Conservation (phyloP, 495 filamentous ascomycete species). For the Aspergillus cristatus region DNA sequence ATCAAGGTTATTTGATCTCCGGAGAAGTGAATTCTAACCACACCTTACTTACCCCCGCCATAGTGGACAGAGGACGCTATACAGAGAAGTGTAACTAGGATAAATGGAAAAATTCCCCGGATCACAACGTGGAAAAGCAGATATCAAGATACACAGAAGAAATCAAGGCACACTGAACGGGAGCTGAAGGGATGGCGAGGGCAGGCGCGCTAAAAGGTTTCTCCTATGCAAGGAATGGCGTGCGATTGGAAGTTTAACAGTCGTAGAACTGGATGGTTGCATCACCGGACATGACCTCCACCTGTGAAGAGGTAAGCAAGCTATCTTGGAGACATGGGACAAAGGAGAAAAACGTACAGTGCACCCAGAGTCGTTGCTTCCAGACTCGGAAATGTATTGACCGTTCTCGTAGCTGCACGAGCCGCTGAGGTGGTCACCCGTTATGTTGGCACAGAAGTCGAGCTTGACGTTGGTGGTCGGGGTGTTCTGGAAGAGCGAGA, state of each 20-base stretch:
- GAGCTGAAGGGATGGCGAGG: conserved; percentile 8
- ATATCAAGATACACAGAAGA: conserved; percentile 39
- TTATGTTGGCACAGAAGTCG: conserved; percentile 65
- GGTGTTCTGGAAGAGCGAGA: conserved; percentile 73
- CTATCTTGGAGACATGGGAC: conserved; percentile 6
- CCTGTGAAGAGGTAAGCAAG: conserved; percentile 18
- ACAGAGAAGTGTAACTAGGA: conserved; percentile 23
- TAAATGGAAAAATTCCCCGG: conserved; percentile 22
- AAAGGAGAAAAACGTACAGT: conserved; percentile 43
- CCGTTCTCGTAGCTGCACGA: conserved; percentile 66
- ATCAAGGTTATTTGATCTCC: conserved; percentile 14
- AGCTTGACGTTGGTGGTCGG: conserved; percentile 51
- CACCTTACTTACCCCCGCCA: conserved; percentile 11
- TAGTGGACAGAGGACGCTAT: conserved; percentile 9
- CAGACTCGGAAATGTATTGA: conserved; percentile 34
- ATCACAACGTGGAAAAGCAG: conserved; percentile 19
- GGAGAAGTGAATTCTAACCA: conserved; percentile 19
- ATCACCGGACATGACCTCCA: conserved; percentile 35
- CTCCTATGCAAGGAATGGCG: conserved; percentile 2
- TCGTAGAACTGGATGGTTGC: conserved; percentile 35
- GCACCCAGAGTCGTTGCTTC: conserved; percentile 49
- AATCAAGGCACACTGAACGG: conserved; percentile 13
- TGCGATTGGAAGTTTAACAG: conserved; percentile 6
- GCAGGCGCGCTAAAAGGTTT: conserved; percentile 5
- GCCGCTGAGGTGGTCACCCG: conserved; percentile 53